Evolutionary conservation across 495 filamentous ascomycete species (phyloP), one percentile per base, ranked within the genome.

Genomic region (Neurospora sp.): DNA sequence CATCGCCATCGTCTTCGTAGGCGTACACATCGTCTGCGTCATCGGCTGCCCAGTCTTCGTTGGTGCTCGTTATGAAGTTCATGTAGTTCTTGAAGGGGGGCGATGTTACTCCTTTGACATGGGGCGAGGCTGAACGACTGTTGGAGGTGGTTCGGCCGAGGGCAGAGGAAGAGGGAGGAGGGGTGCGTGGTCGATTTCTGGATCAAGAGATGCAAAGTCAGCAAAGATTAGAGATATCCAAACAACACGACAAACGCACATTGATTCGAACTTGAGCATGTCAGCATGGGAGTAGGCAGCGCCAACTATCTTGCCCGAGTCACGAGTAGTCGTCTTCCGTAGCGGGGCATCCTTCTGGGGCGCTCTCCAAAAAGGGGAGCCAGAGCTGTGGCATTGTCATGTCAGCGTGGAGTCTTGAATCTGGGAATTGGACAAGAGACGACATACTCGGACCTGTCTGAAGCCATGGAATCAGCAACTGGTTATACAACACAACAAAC

Each of bases 221-320:
- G 72, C 71, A 40, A 72, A 20, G 40, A 31, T 35, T 35, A 22
- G 38, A 20, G n/a, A 39, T n/a, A 14, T 40, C 11, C 41, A 35
- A 31, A 61, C 10, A 71, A 40, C 74, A 79, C 53, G 2, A 27
- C 61, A 8, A 31, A 76, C 82, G 39, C 84, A 93, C 91, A 93
- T 74, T 35, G 88, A 87, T 80, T 94, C 94, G 74, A 92, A 91
- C 82, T 95, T 96, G 73, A 97, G 85, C 76, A 97, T 93, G 82
- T 97, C 94, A 40, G 94, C 92, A 82, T 99, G 96, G 44, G 96
- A 98, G 81, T 99, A 99, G 65, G 94, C 91, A 70, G 96, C 96
- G 71, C 96, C 96, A 59, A 98, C 90, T n/a, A 99, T 92, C 42
- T 93, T 88, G 72, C 87, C 91, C 37, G 88, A 83, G 71, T 94